Base-by-base conservation (phyloP, 495 filamentous ascomycete genomes). In the Penicillium cosmopolitanum region DNA sequence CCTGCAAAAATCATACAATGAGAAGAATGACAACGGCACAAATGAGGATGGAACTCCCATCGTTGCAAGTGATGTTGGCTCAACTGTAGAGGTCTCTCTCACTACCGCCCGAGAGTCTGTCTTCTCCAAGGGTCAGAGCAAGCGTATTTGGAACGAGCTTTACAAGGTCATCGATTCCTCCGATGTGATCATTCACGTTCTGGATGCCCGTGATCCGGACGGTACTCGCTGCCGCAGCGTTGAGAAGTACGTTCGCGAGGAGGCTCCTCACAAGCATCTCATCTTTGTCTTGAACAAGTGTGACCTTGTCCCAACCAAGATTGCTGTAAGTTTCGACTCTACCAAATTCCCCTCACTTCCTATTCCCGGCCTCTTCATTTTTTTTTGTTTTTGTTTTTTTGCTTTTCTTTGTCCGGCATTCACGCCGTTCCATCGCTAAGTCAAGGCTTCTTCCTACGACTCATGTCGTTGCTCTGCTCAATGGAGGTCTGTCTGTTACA, bases 131-230 rank as follows among this genome's bases (percentile, higher is more conserved):
- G 95, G 95, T 15, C 91, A 96, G 71, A 90, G 86, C 62, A 96
- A 95, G 74, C 82, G 95, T 50, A 98, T 98, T 64, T 98, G 93
- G 93, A 97, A 97, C 73, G 95, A 98, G 66, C 74, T 98, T n/a
- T 97, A 94, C 78, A 96, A 98, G 77, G 92, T 97, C 67, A 92
- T 98, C 25, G 92, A 96, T 74, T 93, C 92, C 8, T 94, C 92
- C n/a, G 94, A 98, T 70, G 92, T 98, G 23, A 85, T 98, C 33
- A 88, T 98, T 33, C 94, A 97, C 65, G 90, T 96, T n/a, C 74
- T 98, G 5, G 94, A 98, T 77, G 91, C 94, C 34, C 84, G 94
- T 72, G 93, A 98, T 76, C 94, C 94, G 13, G 73, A 92, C 5
- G 92, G 93, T 15, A 97, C 94, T 36, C 84, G 94, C 42, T 97